Evolutionary conservation across 306 rosid species (phyloP).

Genomic region (Parietaria judaica): DNA sequence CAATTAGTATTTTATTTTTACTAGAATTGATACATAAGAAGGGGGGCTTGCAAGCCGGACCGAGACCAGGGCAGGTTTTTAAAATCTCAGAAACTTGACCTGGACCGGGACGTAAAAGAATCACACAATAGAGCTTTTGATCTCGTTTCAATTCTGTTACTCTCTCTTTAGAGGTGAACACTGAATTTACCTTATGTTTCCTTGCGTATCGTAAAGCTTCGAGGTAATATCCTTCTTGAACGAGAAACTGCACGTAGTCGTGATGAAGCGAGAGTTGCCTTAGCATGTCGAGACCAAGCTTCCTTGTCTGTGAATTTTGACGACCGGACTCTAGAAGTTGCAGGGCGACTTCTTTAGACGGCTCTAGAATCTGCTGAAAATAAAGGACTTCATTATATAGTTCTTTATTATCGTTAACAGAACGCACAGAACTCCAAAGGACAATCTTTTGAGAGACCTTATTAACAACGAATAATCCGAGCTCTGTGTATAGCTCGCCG

Average conservation of each 20-base stretch:
- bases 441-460: slow-evolving; percentile 44
- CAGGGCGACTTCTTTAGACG: slow-evolving; percentile 87
- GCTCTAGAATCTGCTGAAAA: slow-evolving; percentile 65
- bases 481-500: slow-evolving; percentile 73
- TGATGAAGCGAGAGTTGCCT: slow-evolving; percentile 85
- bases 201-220: slow-evolving; percentile 81
- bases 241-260: slow-evolving; percentile 72
- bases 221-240: slow-evolving; percentile 86
- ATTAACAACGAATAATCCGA: slow-evolving; percentile 68
- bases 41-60: too few species aligned
- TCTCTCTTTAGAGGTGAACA: too few species aligned
- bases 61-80: too few species aligned
- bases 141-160: too few species aligned
- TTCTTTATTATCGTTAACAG: neutral
- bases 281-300: slow-evolving; percentile 92
- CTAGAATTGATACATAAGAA: too few species aligned
- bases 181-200: slow-evolving; percentile 59
- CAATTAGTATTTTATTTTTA: too few species aligned
- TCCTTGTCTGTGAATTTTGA: slow-evolving; percentile 59
- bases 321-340: slow-evolving; percentile 92
- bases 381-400: slow-evolving; percentile 13
- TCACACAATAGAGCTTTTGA: too few species aligned
- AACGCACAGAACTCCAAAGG: neutral
- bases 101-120: too few species aligned
- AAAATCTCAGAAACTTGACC: too few species aligned